Base-by-base conservation (phyloP, 2,329 filamentous ascomycete genomes). In the Paradendryphiella salina region DNA sequence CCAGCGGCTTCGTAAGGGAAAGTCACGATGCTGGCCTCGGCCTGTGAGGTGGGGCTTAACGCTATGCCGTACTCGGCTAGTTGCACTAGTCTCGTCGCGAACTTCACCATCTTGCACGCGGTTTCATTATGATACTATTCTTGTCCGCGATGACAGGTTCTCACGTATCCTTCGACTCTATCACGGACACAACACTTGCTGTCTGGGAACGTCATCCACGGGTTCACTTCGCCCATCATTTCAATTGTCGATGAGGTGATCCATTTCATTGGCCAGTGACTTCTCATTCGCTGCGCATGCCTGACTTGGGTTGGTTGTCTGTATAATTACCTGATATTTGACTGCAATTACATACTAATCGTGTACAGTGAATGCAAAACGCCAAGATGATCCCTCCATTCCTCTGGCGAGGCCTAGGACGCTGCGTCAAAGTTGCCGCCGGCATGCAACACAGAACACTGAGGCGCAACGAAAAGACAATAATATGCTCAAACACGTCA, bases 41-140 rank as follows among this genome's bases (percentile, higher is more conserved):
- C 39, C 13, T 36, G 14, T 31, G 36, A 57, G 53, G 58, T 56
- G 61, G 59, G 59, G 57, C 52, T 31, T 11, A 17, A 44, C 59
- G 54, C 59, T 46, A 60, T 47, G 38, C 21, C 34, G 8, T 42
- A 49, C 17, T 39, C 18, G 44, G 34, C 33, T 31, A 47, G 52
- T 43, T 37, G 44, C 49, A 54, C 50, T 36, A 38, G n/a, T 29
- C 46, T 39, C 33, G 15, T 32, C 28, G 31, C 41, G 29, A 34
- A 35, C 35, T 46, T 46, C 40, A 13, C 31, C 40, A 39, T 26
- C 23, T 26, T 26, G 23, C 23, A 26, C 23, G 8, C 23, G 8
- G 23, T 26, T 23, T 23, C 23, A 3, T 10, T 9, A 26, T 6
- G 23, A 10, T 9, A 26, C 23, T 3, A 26, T 10, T 9, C 8